Evolutionary conservation across 331 rosid species (phyloP).

Genomic region (Stylosanthes scabra): DNA sequence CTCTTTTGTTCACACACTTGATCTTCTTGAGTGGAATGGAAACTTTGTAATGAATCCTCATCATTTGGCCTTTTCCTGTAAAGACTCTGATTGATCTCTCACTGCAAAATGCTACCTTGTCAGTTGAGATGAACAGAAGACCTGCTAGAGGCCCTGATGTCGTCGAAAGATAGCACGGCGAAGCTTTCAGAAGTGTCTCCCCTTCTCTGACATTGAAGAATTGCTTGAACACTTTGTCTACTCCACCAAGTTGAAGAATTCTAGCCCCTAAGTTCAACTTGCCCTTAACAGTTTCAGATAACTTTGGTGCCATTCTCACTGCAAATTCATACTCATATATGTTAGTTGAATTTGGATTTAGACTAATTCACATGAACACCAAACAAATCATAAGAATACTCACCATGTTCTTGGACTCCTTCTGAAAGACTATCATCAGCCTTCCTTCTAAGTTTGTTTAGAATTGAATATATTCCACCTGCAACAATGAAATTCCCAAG

Average conservation of each 20-base stretch:
- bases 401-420: conserved; percentile 53
- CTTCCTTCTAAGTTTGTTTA: conserved; percentile 52
- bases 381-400: background rate
- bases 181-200: conserved; percentile 69
- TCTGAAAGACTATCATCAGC: conserved; percentile 47
- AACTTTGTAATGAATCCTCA: conserved; percentile 70
- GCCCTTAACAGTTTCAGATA: conserved; percentile 67
- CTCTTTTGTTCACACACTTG: conserved; percentile 59
- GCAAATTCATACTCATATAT: conserved; percentile 31
- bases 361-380: background rate
- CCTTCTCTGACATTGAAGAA: conserved; percentile 50
- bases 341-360: background rate
- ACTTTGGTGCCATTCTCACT: conserved; percentile 67
- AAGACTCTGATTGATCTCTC: conserved; percentile 62
- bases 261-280: conserved; percentile 68
- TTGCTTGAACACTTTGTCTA: conserved; percentile 53
- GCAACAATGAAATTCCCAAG: conserved; percentile 11
- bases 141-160: conserved; percentile 81
- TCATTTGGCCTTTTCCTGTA: conserved; percentile 45
- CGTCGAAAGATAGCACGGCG: conserved; percentile 66
- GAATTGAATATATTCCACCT: conserved; percentile 43
- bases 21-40: conserved; percentile 65
- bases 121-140: conserved; percentile 72
- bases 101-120: conserved; percentile 74
- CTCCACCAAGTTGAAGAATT: conserved; percentile 66